Conservation (phyloP, 1,139 yeast species). For the Lodderomyces pseudojiufengensis region DNA sequence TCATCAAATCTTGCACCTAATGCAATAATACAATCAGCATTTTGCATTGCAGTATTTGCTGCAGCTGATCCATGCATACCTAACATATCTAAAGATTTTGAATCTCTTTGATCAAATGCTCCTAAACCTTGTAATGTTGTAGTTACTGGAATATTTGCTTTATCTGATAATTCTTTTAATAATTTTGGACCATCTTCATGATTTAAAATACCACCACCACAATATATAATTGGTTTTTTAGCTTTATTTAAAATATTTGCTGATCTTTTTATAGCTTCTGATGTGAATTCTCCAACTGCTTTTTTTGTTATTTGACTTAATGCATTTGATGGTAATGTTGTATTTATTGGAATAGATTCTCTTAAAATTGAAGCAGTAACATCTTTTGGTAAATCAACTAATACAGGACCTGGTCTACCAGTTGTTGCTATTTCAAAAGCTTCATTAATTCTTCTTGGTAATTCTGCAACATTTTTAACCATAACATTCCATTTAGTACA, state of each 20-base stretch:
- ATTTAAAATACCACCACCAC: conserved; percentile 87
- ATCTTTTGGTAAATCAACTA: conserved; percentile 96
- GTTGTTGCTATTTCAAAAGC: conserved; percentile 95
- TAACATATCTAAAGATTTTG: conserved; percentile 88
- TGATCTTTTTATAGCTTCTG: conserved; percentile 70
- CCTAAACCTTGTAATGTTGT: conserved; percentile 94
- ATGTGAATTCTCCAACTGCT: conserved; percentile 73
- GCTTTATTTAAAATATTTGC: conserved; percentile 78
- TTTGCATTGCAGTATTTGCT: conserved; percentile 91
- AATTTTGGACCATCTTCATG: conserved; percentile 76
- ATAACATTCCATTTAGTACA: conserved; percentile 99
- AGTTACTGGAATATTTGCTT: conserved; percentile 92
- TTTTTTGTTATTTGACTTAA: conserved; percentile 66
- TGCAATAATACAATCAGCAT: conserved; percentile 89
- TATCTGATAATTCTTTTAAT: conserved; percentile 81
- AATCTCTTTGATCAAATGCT: conserved; percentile 87
- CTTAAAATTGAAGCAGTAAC: conserved; percentile 90
- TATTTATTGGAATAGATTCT: conserved; percentile 79
- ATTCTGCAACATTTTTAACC: conserved; percentile 92
- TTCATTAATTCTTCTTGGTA: conserved; percentile 93
- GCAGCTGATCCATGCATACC: conserved; percentile 99
- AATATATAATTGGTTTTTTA: conserved; percentile 83
- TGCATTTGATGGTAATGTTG: conserved; percentile 82
- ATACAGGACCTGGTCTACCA: conserved; percentile 98
- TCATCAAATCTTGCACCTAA: conserved; percentile 97